These are phyloP conservation scores for Acanthamoeba lugdunensis DNA, from an alignment of 208 protist species.

Conservation along the genomic window DNA sequence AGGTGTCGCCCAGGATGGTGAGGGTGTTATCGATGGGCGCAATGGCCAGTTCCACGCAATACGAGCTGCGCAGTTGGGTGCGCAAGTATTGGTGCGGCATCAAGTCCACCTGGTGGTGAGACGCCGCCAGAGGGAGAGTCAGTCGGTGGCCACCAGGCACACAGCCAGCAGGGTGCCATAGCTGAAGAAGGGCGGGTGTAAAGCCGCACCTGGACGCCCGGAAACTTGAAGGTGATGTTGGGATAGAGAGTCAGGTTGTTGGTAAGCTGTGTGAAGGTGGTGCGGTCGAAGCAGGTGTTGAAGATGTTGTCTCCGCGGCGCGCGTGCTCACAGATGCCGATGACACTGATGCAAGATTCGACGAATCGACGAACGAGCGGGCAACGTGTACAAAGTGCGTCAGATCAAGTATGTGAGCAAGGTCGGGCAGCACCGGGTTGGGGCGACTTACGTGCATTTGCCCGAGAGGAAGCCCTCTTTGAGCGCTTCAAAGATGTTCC, in stretches of 20 bases:
- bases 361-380: not conserved
- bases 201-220: conserved; percentile 7
- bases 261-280: not conserved
- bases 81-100: conserved; percentile 48
- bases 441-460: conserved; percentile 12
- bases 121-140: not conserved
- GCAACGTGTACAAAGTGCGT: not conserved
- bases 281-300: conserved; percentile 44
- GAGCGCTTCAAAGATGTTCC: conserved; percentile 64
- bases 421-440: not conserved
- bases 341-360: not conserved
- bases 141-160: not conserved
- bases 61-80: not conserved
- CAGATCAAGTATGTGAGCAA: too few relatives aligned
- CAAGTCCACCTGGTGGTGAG: not conserved
- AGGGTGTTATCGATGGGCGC: conserved; percentile 53
- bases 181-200: not conserved
- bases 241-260: conserved; percentile 38
- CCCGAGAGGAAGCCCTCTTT: conserved; percentile 54
- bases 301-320: conserved; percentile 40
- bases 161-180: not conserved
- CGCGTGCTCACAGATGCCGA: conserved; percentile 42
- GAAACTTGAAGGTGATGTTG: conserved; percentile 60
- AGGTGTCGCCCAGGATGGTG: conserved; percentile 58
- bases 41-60: conserved; percentile 40